Evolutionary conservation across 2,329 filamentous ascomycete genomes (phyloP).

Genomic region (Waltergamsia citrina): DNA sequence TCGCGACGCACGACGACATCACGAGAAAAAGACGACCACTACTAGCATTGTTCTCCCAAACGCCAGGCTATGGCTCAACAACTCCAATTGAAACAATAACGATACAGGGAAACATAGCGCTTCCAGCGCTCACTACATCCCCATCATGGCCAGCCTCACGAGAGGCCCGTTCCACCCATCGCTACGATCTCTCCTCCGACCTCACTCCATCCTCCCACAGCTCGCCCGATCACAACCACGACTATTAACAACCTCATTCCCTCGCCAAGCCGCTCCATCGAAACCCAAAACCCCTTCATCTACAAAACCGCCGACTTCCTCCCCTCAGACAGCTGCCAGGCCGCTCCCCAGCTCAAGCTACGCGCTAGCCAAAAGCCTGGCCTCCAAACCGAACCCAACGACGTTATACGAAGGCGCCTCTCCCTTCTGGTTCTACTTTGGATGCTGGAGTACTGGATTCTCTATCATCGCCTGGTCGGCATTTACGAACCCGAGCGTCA

Average conservation of each 20-base stretch:
- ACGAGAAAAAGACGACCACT: too few relatives aligned
- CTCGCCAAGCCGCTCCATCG: neutral
- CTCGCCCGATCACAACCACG: constrained; percentile 3
- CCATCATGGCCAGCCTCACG: constrained; percentile 19
- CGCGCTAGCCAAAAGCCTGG: constrained; percentile 45
- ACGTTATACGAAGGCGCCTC: constrained; percentile 56
- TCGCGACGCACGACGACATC: too few relatives aligned
- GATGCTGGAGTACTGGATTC: constrained; percentile 45
- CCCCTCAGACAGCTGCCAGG: constrained; percentile 8
- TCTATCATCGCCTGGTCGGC: constrained; percentile 26
- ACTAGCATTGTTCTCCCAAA: too few relatives aligned
- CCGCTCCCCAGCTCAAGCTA: constrained; percentile 19
- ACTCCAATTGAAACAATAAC: too few relatives aligned
- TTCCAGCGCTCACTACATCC: neutral
- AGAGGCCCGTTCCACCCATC: constrained; percentile 11
- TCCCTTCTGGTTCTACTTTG: constrained; percentile 52
- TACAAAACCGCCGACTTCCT: constrained; percentile 3
- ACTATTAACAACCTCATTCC: neutral
- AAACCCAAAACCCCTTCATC: constrained; percentile 9
- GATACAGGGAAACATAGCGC: too few relatives aligned
- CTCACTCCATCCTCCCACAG: constrained; percentile 12
- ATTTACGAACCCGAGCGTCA: constrained; percentile 20
- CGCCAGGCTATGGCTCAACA: too few relatives aligned
- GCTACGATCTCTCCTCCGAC: constrained; percentile 11
- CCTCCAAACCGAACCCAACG: constrained; percentile 43